These are phyloP conservation scores for Juglanconis sp. DNA, from an alignment of 2,329 filamentous ascomycete species.

Conservation along the genomic window DNA sequence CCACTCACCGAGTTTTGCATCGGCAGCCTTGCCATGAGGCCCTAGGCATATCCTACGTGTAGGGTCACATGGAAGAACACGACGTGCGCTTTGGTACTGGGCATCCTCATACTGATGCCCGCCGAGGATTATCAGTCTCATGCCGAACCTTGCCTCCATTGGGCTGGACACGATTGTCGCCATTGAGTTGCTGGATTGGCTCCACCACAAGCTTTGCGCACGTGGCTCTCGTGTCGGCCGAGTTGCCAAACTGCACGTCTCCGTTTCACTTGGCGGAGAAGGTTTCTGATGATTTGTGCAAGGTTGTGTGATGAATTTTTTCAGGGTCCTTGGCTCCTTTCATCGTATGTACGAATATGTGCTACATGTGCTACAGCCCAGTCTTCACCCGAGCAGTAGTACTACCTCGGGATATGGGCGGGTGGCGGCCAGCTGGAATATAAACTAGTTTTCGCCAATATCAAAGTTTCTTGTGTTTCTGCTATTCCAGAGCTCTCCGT, in stretches of 20 bases:
- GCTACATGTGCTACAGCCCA: no score
- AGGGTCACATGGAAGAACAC: not conserved
- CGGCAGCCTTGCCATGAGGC: not conserved
- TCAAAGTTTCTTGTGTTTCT: no score
- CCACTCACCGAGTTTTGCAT: not conserved
- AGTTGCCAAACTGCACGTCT: not conserved
- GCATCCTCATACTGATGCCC: not conserved
- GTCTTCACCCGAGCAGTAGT: no score
- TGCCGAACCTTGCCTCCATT: not conserved
- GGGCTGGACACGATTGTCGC: not conserved
- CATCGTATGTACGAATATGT: no score
- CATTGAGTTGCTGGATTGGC: not conserved
- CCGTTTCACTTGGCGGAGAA: not conserved
- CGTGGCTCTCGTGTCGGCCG: not conserved
- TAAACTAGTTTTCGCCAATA: no score
- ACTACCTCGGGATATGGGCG: no score
- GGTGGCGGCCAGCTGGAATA: no score
- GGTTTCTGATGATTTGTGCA: not conserved
- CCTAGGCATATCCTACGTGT: not conserved
- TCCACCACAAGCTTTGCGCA: not conserved
- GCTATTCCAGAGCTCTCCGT: no score
- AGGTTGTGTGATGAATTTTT: no score
- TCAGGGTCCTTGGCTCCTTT: no score
- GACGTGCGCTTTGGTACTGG: not conserved
- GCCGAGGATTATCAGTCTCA: not conserved